Evolutionary conservation across 768 basidiomycete genomes (phyloP), one percentile per base, ranked within the genome.

Genomic region (Kwoniella sp.): DNA sequence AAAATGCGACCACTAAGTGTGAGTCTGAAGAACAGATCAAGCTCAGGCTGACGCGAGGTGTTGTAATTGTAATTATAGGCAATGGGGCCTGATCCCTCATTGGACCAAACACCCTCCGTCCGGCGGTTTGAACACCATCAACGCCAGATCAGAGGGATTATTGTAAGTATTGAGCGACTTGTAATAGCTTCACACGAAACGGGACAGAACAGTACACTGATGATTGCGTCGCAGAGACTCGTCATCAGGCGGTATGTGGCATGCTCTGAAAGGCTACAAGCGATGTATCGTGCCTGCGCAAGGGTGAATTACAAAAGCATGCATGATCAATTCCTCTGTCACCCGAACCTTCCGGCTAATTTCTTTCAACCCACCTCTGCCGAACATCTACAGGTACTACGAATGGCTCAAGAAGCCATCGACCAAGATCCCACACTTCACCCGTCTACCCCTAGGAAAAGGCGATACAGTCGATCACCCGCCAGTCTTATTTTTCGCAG

Each of bases 381-480:
- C 30, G 27, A 21, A 4, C 22, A 25, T n/a, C 4, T 3, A 22
- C 17, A 91, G 91, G 29, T 96, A 96, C 78, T 97, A 91, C 76
- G 95, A 99, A 80, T 97, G 95, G 95, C 83, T 91, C 46, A 88
- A 87, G 77, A 72, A 70, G 64, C 89, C 88, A 55, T 89, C 88
- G 73, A 83, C 86, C 46, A 90, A 89, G 69, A 73, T 90, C 0
- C 91, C 94, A 0, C 87, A 95, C 76, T 93, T 92, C 70, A 87
- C 86, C 37, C 90, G 88, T 72, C 73, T 76, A 2, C 77, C 77
- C 10, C 69, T 70, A 12, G 44, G 40, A 10, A 84, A 85, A 48
- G 85, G 88, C 61, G 68, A 68, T 29, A 82, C 80, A 55, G 49
- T 53, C 24, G 55, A 63, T 8, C 49, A 56, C 33, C 55, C 58